Evolutionary conservation across 2,329 filamentous ascomycete genomes (phyloP).

Genomic region (Clarireedia hainanense): DNA sequence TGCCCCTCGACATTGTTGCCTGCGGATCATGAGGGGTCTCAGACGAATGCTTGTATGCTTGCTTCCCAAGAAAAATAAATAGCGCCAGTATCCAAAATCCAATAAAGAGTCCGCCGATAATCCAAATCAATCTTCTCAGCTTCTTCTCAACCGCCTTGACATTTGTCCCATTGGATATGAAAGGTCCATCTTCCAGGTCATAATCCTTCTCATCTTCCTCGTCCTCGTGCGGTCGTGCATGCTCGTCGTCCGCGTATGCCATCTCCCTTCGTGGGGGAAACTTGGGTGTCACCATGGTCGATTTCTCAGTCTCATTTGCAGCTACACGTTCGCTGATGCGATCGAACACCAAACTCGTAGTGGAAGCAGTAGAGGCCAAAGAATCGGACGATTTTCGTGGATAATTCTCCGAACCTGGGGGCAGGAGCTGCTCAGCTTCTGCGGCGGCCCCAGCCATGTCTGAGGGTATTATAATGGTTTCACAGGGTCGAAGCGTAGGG

Average conservation of each 20-base stretch:
- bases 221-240: constrained; percentile 14
- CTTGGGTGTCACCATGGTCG: constrained; percentile 24
- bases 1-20: constrained; percentile 52
- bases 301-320: constrained; percentile 16
- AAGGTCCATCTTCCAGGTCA: constrained; percentile 40
- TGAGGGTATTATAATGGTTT: constrained; percentile 15
- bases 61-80: constrained; percentile 55
- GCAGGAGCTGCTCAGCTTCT: constrained; percentile 24
- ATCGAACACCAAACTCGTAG: constrained; percentile 75
- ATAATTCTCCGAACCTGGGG: constrained; percentile 14
- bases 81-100: constrained; percentile 63
- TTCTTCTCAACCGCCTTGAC: constrained; percentile 54
- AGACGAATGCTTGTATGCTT: constrained; percentile 58
- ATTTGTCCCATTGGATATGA: constrained; percentile 28
- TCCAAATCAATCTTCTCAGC: constrained; percentile 48
- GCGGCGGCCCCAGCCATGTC: constrained; percentile 25
- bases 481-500: constrained; percentile 10
- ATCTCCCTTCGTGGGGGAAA: constrained; percentile 20
- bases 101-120: constrained; percentile 51
- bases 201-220: constrained; percentile 29
- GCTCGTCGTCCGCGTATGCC: constrained; percentile 24
- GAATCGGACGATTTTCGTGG: constrained; percentile 36
- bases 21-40: constrained; percentile 60
- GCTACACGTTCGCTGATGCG: constrained; percentile 50
- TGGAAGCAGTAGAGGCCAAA: constrained; percentile 64